Evolutionary conservation across 1,139 yeast species (phyloP), one percentile per base, ranked within the genome.

Genomic region (Blastobotrys indianensis): DNA sequence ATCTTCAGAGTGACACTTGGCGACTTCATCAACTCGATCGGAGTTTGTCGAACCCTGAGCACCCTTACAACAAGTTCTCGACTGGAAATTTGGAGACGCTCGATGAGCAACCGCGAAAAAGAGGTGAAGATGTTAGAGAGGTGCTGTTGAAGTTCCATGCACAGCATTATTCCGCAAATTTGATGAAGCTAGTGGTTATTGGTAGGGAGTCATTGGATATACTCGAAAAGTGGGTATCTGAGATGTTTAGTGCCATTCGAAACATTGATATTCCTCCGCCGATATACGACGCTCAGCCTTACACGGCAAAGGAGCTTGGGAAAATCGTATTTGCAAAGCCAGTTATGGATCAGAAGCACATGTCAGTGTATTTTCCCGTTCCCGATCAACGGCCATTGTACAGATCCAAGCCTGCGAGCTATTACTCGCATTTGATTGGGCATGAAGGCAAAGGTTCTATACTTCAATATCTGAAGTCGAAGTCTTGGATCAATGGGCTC

Each of bases 371-470:
- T 3, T 92, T 92, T 63, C 72, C 78, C 50, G 76, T 85, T 11
- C 96, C 96, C 1, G 90, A 85, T 58, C 82, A 80, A 56, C 72
- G 75, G 48, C 66, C 68, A 12, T 66, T 74, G 46, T 85, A 92
- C 85, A 75, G 76, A 42, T 72, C 76, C 25, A 79, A 79, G 55
- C 95, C 97, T 0, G 73, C 77, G 10, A 77, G 74, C 45, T 85
- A 87, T 63, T 75, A 72, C 55, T 77, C 92, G 23, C 97, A 90
- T 63, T 70, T 92, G 48, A 67, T 92, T 47, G 97, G 98, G 31
- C 97, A 92, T 63, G 97, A 92, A 67, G 86, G 87, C 45, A 73
- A 80, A 45, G 97, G 97, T 1, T 86, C 96, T 1, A 65, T 92
- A 13, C 71, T 86, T 33, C 75, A 80, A 46, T 75, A 73, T 54